phyloP scores from a whole-genome alignment of 192 early-diverging fungal genomes.

The Podila verticillata region DNA sequence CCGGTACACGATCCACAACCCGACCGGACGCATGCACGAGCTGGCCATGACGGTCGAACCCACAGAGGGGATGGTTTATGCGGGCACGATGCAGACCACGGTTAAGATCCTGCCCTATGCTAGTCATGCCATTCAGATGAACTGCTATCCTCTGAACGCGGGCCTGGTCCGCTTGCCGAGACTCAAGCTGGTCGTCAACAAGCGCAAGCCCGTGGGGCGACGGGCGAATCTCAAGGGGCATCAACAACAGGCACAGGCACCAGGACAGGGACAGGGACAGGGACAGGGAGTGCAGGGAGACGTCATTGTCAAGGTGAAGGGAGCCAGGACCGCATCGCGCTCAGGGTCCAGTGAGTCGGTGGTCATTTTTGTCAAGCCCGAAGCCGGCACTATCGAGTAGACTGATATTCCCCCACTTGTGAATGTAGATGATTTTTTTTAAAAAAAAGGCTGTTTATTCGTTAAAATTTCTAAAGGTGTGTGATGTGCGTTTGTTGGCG shows the following conservation, averaged over 20 bases:
- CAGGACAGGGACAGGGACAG: background rate
- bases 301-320: conserved; percentile 28
- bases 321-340: background rate
- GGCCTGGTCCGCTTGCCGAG: conserved; percentile 68
- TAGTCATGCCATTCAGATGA: conserved; percentile 59
- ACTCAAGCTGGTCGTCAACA: conserved; percentile 53
- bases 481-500: too few species aligned
- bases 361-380: conserved; percentile 47
- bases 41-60: conserved; percentile 68
- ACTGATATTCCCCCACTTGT: background rate
- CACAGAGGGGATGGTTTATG: conserved; percentile 79
- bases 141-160: conserved; percentile 67
- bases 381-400: conserved; percentile 22
- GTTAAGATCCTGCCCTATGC: conserved; percentile 68
- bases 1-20: conserved; percentile 70
- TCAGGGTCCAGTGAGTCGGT: conserved; percentile 3
- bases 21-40: conserved; percentile 60
- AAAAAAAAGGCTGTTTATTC: background rate
- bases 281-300: conserved; percentile 18
- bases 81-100: conserved; percentile 72
- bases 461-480: background rate
- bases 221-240: conserved; percentile 5
- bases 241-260: conserved; percentile 6
- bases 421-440: background rate
- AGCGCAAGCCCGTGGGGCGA: conserved; percentile 15